phyloP scores from a whole-genome alignment of 768 basidiomycete species.

The Tulasnella sp. region DNA sequence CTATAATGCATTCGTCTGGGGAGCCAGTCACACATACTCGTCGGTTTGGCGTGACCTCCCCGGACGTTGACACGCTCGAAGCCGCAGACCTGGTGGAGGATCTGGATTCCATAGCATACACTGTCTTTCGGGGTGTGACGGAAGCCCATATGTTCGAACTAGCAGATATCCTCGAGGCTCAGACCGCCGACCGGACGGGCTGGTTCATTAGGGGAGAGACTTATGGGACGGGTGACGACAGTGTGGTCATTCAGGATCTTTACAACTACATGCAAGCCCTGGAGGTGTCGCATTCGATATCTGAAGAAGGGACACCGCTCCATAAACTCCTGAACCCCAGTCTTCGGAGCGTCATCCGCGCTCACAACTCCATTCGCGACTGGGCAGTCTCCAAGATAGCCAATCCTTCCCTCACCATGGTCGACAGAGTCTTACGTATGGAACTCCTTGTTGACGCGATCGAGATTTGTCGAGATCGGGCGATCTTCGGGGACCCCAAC shows the following conservation, averaged over 20 bases:
- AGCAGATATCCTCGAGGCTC: constrained; percentile 69
- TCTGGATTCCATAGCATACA: constrained; percentile 62
- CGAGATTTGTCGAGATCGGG: constrained; percentile 56
- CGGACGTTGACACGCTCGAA: constrained; percentile 50
- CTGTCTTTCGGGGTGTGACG: constrained; percentile 58
- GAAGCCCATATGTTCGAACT: constrained; percentile 68
- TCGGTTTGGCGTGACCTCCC: constrained; percentile 35
- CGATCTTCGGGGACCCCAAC: constrained; percentile 24
- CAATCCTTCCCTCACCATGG: constrained; percentile 49
- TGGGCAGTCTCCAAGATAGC: constrained; percentile 67
- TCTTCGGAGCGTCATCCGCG: constrained; percentile 64
- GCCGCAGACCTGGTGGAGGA: constrained; percentile 67
- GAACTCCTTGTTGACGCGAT: constrained; percentile 60
- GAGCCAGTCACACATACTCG: constrained; percentile 15
- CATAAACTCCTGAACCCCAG: constrained; percentile 63
- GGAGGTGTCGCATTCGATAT: constrained; percentile 58
- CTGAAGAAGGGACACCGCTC: constrained; percentile 48
- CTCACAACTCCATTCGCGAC: constrained; percentile 63
- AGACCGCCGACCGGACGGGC: constrained; percentile 64
- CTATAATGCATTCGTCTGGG: not conserved
- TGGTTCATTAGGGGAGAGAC: constrained; percentile 63
- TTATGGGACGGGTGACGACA: constrained; percentile 39
- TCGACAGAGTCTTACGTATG: constrained; percentile 56
- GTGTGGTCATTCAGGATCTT: constrained; percentile 68
- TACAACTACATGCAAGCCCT: constrained; percentile 62